Evolutionary conservation across 2,329 filamentous ascomycete genomes (phyloP), one percentile per base, ranked within the genome.

Genomic region (Fusarium musae): DNA sequence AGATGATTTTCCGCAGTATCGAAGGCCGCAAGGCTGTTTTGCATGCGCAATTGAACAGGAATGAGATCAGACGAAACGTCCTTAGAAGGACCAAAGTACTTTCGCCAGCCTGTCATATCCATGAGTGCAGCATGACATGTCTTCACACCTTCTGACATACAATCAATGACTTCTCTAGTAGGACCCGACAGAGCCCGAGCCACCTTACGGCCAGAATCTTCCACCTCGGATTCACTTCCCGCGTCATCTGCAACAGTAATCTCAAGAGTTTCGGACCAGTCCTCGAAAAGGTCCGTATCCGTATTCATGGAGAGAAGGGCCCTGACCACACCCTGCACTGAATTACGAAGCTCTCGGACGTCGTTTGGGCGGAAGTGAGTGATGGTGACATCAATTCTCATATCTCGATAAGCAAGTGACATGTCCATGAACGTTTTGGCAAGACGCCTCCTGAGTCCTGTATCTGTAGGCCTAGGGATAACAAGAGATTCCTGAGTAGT

Each of bases 341-440:
- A 79, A 73, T 90, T 90, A 59, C 88, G 85, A 36, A 90, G 79
- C 9, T 82, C 79, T 42, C 81, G 79, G 26, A 89, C 81, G 74
- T 90, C 87, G 16, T 82, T 79, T 4, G 88, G 87, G 16, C 79
- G 80, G 64, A 90, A 87, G 2, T 85, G 82, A 3, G 87, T 89
- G 8, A 90, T 79, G 3, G 88, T 87, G n/a, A 89, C 83, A 60
- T 90, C 88, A 59, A 89, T 84, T 17, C 84, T 83, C 66, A 90
- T 83, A 72, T 91, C 89, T 77, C 88, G 84, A 66, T 88, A 85
- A 5, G 85, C 86, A 69, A 88, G 83, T 19, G 88, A 89, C 60
- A 90, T 81, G 63, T 87, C 84, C 66, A 90, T 87, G 65, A 89
- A 89, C 2, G 85, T 83, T 67, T 83, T 84, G 9, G 85, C 84